Conservation (phyloP, 1,139 yeast genomes). For the Hansenula lynferdii region DNA sequence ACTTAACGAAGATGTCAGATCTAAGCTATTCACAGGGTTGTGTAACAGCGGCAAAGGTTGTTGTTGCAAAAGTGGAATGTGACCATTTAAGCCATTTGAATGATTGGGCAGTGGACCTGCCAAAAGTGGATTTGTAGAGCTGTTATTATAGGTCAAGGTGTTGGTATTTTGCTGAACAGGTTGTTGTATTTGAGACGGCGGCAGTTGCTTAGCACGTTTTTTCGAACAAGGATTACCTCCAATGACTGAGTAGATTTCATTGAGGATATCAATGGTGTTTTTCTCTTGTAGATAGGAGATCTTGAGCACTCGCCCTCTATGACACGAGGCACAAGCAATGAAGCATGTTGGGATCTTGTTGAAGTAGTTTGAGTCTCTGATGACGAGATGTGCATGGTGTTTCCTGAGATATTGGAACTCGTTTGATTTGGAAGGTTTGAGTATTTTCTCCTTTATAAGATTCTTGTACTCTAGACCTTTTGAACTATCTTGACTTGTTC, state of each 20-base stretch:
- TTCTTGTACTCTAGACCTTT: constrained; percentile 16
- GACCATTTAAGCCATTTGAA: too few relatives aligned
- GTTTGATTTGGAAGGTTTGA: constrained; percentile 20
- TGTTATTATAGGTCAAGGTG: constrained; percentile 1
- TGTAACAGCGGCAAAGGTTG: too few relatives aligned
- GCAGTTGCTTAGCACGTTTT: constrained; percentile 6
- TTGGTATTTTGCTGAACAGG: neutral
- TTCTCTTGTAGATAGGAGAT: constrained; percentile 15
- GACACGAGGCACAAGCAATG: constrained; percentile 23
- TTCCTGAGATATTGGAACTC: constrained; percentile 11
- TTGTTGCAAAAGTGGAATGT: neutral
- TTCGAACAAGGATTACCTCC: constrained; percentile 20
- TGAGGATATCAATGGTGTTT: constrained; percentile 14
- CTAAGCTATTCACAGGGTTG: neutral
- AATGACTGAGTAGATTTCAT: constrained; percentile 19
- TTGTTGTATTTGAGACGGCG: neutral
- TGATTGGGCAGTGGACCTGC: too few relatives aligned
- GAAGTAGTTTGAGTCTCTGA: constrained; percentile 22
- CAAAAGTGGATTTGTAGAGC: neutral
- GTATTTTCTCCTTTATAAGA: constrained; percentile 20
- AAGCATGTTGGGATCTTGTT: constrained; percentile 21
- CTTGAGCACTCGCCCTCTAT: constrained; percentile 22
- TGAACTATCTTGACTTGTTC: neutral
- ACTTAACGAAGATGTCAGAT: too few relatives aligned
- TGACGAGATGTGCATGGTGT: constrained; percentile 22